Base-by-base conservation (phyloP, 2,329 filamentous ascomycete genomes). In the Fusarium mundagurra region DNA sequence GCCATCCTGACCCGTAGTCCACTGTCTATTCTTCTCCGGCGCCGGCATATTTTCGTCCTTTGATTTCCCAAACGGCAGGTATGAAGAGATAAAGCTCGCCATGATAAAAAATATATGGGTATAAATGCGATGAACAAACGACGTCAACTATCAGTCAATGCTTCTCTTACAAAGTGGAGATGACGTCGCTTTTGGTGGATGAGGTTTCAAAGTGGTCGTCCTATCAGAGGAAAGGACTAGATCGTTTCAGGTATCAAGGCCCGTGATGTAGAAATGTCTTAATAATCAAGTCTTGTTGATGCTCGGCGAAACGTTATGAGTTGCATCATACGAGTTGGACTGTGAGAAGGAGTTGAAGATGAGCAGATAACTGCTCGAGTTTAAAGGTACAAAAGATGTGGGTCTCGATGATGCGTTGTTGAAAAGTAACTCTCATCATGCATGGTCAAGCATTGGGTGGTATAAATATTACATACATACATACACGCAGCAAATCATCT, bases 1-100 rank as follows among this genome's bases (percentile, higher is more conserved):
- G 16, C 89, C 89, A 76, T 89, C 83, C 74, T 90, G 86, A 47
- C 81, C 81, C 5, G 88, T 89, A 22, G 85, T 82, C 90, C 89
- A 92, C 81, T 89, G 86, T 78, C 84, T 80, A 59, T 78, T 82
- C n/a, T 69, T 77, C n/a, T 81, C 69, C 6, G 75, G 70, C 12
- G 74, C 48, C 6, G 67, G 45, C 69, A 70, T 77, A 17, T 50
- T 51, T 8, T 31, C 51, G n/a, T 63, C 18, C 43, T 61, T 63
- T 8, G 64, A 53, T 53, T 53, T 77, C n/a, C 72, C 64, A 24
- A 79, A 76, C 11, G 76, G 63, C 5, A 78, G 54, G 5, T 73
- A 55, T 12, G 77, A 79, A 53, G 74, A 68, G 24, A 78, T 70
- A 5, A 79, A 76, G 24, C 62, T 71, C 22, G 69, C 18, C 77